Conservation (phyloP, 345 rosid genomes). For the Lepidium africanum region DNA sequence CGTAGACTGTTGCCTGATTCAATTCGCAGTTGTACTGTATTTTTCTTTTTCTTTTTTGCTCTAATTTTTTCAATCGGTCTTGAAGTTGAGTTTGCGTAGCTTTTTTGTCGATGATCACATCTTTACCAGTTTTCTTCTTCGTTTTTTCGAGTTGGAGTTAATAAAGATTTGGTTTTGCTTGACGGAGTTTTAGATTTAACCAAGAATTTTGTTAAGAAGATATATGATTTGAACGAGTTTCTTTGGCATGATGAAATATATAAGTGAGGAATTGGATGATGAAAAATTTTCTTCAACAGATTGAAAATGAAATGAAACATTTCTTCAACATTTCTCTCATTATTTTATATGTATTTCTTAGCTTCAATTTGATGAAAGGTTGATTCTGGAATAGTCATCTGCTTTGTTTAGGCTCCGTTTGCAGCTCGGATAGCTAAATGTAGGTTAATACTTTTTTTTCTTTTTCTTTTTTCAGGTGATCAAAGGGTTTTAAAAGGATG, state of each 20-base stretch:
- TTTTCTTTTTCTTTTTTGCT: not conserved
- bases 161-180: not conserved
- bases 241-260: not conserved
- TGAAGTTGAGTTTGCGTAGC: not conserved
- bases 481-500: conserved; percentile 29
- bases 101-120: conserved; percentile 18
- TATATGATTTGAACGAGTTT: not conserved
- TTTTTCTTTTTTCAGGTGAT: not conserved
- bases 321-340: not conserved
- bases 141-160: not conserved
- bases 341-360: not conserved
- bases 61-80: not conserved
- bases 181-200: not conserved
- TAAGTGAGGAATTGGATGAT: not conserved
- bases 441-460: not conserved
- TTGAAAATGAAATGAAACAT: not conserved
- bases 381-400: not conserved
- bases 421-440: not conserved
- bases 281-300: not conserved
- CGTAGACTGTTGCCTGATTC: too few relatives aligned
- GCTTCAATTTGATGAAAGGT: not conserved
- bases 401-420: not conserved
- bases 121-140: not conserved
- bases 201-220: not conserved
- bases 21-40: too few relatives aligned